Percentiles rank a stretch among this genome's conserved stretches.
Conservation (phyloP, 768 basidiomycete species). For the Kondoa malvinella region DNA sequence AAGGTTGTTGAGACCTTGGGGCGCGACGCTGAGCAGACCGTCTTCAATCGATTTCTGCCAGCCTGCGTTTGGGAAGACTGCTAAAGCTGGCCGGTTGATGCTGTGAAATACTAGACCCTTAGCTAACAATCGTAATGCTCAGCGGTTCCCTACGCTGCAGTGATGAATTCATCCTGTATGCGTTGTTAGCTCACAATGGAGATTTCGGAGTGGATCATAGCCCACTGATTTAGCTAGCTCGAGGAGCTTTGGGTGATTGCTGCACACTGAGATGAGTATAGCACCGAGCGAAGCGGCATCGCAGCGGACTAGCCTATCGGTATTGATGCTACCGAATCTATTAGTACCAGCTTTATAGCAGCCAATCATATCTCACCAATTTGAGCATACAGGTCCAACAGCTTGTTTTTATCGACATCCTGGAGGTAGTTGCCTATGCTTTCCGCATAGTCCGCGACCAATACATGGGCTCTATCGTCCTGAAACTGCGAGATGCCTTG, state of each 20-base stretch:
- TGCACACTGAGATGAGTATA: slow-evolving; percentile 32
- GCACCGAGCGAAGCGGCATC: slow-evolving; percentile 13
- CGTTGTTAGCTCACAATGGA: slow-evolving; percentile 18
- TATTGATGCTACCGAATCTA: neutral
- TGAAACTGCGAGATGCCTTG: slow-evolving; percentile 26
- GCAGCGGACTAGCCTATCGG: neutral
- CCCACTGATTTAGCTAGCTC: slow-evolving; percentile 28
- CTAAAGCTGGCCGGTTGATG: slow-evolving; percentile 35
- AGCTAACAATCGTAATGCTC: neutral
- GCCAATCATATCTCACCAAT: neutral
- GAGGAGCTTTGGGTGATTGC: slow-evolving; percentile 30
- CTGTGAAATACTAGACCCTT: neutral
- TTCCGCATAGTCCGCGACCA: slow-evolving; percentile 22
- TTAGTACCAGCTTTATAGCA: too few relatives aligned
- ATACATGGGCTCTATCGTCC: slow-evolving; percentile 29
- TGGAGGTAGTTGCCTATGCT: slow-evolving; percentile 32
- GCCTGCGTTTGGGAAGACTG: slow-evolving; percentile 32
- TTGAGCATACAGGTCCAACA: slow-evolving; percentile 32
- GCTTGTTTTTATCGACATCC: slow-evolving; percentile 35
- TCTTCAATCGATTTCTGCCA: slow-evolving; percentile 29
- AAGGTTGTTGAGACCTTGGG: slow-evolving; percentile 33
- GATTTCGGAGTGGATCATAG: slow-evolving; percentile 7
- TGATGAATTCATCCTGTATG: slow-evolving; percentile 32
- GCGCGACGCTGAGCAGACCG: slow-evolving; percentile 33
- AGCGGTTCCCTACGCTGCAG: slow-evolving; percentile 23